Evolutionary conservation across 2,329 filamentous ascomycete genomes (phyloP).

Genomic region (Botryotinia calthae): DNA sequence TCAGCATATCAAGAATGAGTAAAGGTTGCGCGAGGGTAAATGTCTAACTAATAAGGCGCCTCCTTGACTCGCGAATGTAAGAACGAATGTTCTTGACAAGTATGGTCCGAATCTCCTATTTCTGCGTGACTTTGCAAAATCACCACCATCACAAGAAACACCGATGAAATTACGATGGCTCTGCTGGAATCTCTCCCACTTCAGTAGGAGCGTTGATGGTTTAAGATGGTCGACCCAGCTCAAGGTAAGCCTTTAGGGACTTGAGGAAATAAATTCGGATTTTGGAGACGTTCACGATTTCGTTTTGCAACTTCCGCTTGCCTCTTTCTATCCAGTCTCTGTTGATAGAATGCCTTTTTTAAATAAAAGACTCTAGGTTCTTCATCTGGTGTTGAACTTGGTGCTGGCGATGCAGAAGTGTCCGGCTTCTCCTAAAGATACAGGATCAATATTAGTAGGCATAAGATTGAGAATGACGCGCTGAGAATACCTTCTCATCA

Average conservation of each 20-base stretch:
- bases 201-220: not conserved
- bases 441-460: slow-evolving; percentile 20
- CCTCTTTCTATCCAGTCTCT: slow-evolving; percentile 74
- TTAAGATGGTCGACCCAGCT: slow-evolving; percentile 22
- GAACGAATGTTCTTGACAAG: slow-evolving; percentile 1
- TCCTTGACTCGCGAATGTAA: not conserved
- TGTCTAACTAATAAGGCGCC: slow-evolving; percentile 7
- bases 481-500: slow-evolving; percentile 40
- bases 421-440: slow-evolving; percentile 33
- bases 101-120: not conserved
- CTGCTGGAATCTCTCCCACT: not conserved
- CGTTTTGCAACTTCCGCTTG: slow-evolving; percentile 76
- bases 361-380: slow-evolving; percentile 79
- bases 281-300: slow-evolving; percentile 75
- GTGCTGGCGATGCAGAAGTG: slow-evolving; percentile 16
- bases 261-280: slow-evolving; percentile 79
- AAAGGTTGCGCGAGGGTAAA: not conserved
- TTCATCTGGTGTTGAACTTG: slow-evolving; percentile 41
- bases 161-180: not conserved
- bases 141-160: not conserved
- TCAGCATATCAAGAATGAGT: not conserved
- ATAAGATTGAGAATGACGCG: not conserved
- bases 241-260: slow-evolving; percentile 64
- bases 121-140: not conserved
- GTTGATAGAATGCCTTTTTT: slow-evolving; percentile 85